Evolutionary conservation across 805 yeast genomes (phyloP), one percentile per base, ranked within the genome.

Genomic region (Spathaspora arborariae): DNA sequence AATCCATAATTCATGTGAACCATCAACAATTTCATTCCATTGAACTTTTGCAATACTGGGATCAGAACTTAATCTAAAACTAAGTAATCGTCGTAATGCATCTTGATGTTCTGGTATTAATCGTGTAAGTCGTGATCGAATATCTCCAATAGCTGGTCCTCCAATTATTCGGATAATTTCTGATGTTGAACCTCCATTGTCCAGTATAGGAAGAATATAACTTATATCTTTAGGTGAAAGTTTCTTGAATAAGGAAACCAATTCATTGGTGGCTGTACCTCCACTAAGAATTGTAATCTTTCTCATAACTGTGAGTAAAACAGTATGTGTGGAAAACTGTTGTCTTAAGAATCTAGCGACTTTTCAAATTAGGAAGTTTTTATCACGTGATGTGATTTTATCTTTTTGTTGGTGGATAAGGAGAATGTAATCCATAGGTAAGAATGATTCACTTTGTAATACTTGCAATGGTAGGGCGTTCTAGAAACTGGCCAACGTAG

Each of bases 61-160:
- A 35, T 74, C 76, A 2, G 64, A 64, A 0, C 82, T 72, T 19
- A 86, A 66, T 44, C 95, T 58, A 55, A 74, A 73, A 13, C 70
- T 62, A 15, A 78, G 57, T 15, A 73, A 56, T 1, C 56, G 61
- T 15, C 72, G 60, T 30, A 77, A 51, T 0, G 59, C 58, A 11
- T 49, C 57, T 39, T 70, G 70, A 21, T 74, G 68, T 26, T 74
- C 77, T 1, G 89, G 85, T 30, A 88, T 84, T 48, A 91, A 65
- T 45, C 91, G 67, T 0, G 89, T 86, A 22, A 90, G 74, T 46
- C 98, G 65, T 0, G 96, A 88, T 42, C 97, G 69, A 2, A 91
- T 75, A 60, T 91, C 98, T 2, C 98, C 98, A 45, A 91, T 88
- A 0, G 97, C 97, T 2, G 96, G 96, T 0, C 98, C 97, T 2